Evolutionary conservation across 192 early-diverging fungal genomes (phyloP), one percentile per base, ranked within the genome.

Genomic region (Linnemannia schmuckeri): DNA sequence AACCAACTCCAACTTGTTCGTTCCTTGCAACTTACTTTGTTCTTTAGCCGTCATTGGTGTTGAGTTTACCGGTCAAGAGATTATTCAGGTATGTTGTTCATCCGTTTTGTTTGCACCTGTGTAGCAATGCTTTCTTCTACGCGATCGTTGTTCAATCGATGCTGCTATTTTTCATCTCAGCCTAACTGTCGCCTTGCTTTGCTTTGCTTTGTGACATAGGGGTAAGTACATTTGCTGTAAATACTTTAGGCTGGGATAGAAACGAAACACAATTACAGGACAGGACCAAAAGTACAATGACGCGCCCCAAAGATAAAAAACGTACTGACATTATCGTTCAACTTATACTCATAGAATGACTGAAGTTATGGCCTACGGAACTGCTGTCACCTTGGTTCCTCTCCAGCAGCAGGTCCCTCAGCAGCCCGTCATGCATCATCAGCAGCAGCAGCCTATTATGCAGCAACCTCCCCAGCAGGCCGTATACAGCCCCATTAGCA

Each of bases 21-120:
- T 80, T 37, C 41, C 44, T 47, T 80, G 18, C 70, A 44, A 27
- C 40, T 70, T n/a, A 52, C 49, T 33, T 49, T 54, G 35, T 52
- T 57, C 15, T 70, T 49, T 40, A 84, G 82, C 82, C 38, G 82
- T 84, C 57, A 84, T 84, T 76, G 82, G 82, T 30, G 77, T 84
- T 33, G 77, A 84, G 71, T 84, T 84, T 54, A 84, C 82, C 13
- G 82, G 82, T 46, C 82, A 84, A 37, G 82, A 84, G 42, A 84
- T 84, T 30, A 69, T 84, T 63, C 77, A 84, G 81, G 82, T 84
- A 79, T 35, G 37, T 57, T 52, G 70, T 38, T n/a, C 57, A 70
- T 55, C n/a, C 38, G 37, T 37, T 37, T 37, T 40, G 35, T 12
- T 46, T 46, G 44, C 15, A 15, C 44, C 44, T 46, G 44, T 46